Percentiles rank a stretch among this genome's conserved stretches.
Conservation (phyloP, 306 rosid genomes). For the Acacia melanoxylon region DNA sequence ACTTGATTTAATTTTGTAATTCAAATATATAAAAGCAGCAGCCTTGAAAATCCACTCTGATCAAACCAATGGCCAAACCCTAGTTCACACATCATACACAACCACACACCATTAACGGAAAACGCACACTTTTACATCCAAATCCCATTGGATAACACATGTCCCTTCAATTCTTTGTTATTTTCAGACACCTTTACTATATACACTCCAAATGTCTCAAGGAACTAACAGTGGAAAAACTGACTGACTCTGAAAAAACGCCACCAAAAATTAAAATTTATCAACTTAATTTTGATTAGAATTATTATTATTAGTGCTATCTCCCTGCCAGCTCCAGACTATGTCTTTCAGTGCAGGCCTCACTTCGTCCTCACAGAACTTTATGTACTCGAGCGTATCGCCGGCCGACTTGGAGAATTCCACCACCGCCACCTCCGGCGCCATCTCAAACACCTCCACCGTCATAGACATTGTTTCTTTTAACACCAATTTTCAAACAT, state of each 20-base stretch:
- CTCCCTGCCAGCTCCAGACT: constrained; percentile 95
- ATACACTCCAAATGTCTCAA: not conserved
- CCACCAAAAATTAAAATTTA: not conserved
- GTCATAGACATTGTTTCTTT: too few species aligned
- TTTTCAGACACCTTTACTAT: not conserved
- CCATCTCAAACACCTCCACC: too few species aligned
- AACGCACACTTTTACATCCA: not conserved
- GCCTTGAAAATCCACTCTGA: not conserved
- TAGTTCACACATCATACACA: not conserved
- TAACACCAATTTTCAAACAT: not conserved
- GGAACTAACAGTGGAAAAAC: not conserved
- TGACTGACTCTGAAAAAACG: not conserved
- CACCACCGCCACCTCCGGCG: too few species aligned
- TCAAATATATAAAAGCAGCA: not conserved
- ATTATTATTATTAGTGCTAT: not conserved
- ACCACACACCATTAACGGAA: not conserved
- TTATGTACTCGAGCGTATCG: too few species aligned
- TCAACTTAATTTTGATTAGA: not conserved
- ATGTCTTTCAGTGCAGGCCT: constrained; percentile 85
- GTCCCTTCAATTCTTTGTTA: not conserved
- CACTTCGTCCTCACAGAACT: constrained; percentile 67
- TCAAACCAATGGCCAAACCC: not conserved
- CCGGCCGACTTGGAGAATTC: too few species aligned
- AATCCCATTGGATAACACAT: not conserved
- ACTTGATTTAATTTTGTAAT: not conserved